These are phyloP conservation scores for Chytriomyces sp. DNA, from an alignment of 192 early-diverging fungal genomes.

Conservation along the genomic window DNA sequence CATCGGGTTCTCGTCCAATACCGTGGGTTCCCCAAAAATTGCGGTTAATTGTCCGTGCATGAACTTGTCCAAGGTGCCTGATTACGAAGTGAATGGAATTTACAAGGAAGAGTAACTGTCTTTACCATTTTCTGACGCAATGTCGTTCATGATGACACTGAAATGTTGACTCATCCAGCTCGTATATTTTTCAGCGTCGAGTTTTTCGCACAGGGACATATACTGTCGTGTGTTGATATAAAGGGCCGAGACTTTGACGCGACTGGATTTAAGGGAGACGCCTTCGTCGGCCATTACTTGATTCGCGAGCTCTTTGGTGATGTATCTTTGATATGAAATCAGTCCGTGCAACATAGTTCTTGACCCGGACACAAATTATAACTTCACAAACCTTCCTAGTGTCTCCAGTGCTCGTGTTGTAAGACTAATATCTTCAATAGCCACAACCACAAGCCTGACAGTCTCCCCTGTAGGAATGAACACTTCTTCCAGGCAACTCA, in stretches of 20 bases:
- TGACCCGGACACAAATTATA: not conserved
- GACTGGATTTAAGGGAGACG: not conserved
- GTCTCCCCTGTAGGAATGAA: not conserved
- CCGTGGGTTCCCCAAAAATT: constrained; percentile 2
- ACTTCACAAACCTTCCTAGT: constrained; percentile 11
- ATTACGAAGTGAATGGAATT: not conserved
- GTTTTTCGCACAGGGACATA: not conserved
- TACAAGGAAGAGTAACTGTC: not conserved
- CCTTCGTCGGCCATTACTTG: constrained; percentile 4
- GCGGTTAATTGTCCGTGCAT: not conserved
- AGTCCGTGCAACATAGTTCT: not conserved
- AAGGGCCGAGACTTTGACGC: constrained; percentile 5
- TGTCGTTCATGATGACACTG: not conserved
- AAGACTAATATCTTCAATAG: constrained; percentile 8
- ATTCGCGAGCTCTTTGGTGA: constrained; percentile 22
- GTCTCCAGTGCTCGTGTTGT: not conserved
- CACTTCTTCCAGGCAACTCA: not conserved
- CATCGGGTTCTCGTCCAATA: not conserved
- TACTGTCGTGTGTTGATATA: constrained; percentile 9
- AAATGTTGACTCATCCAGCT: constrained; percentile 15
- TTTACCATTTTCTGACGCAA: constrained; percentile 1
- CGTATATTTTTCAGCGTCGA: not conserved
- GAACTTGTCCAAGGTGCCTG: constrained; percentile 18
- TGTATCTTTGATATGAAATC: constrained; percentile 8
- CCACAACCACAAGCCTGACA: constrained; percentile 2